A percentile compares a stretch with the other conserved stretches of the same genome.
Conservation (phyloP, 1,284 basidiomycete genomes). For the Volvariella surrecta region DNA sequence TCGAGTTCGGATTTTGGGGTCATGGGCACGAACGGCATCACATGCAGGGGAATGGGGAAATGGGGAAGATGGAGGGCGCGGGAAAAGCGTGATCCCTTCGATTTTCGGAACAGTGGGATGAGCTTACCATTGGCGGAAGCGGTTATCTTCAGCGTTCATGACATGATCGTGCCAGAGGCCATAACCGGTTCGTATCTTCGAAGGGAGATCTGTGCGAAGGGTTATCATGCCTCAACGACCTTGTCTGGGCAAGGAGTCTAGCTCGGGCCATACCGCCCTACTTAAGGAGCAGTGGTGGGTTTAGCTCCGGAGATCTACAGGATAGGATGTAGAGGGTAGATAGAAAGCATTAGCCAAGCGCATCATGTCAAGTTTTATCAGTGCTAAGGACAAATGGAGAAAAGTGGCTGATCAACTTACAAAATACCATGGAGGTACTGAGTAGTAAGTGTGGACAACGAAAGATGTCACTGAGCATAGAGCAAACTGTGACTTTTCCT, state of each 20-base stretch:
- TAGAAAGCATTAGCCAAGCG: background rate
- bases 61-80: no score
- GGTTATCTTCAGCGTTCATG: slow-evolving; percentile 42
- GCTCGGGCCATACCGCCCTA: slow-evolving; percentile 44
- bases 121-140: slow-evolving; percentile 38
- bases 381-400: slow-evolving; percentile 3
- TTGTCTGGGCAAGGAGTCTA: slow-evolving; percentile 42
- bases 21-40: no score
- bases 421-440: slow-evolving; percentile 60
- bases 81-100: no score
- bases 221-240: no score
- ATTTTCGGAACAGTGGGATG: no score
- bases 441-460: background rate
- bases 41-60: no score
- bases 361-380: slow-evolving; percentile 3
- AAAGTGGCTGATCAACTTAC: slow-evolving; percentile 12
- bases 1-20: no score
- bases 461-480: slow-evolving; percentile 3
- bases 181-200: slow-evolving; percentile 39
- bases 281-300: slow-evolving; percentile 44
- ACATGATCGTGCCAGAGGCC: slow-evolving; percentile 29
- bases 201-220: slow-evolving; percentile 36
- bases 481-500: background rate
- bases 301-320: slow-evolving; percentile 47
- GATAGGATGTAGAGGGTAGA: no score